These are phyloP conservation scores for Silene noctiflora DNA, from an alignment of 179 eudicot species.

Conservation along the genomic window DNA sequence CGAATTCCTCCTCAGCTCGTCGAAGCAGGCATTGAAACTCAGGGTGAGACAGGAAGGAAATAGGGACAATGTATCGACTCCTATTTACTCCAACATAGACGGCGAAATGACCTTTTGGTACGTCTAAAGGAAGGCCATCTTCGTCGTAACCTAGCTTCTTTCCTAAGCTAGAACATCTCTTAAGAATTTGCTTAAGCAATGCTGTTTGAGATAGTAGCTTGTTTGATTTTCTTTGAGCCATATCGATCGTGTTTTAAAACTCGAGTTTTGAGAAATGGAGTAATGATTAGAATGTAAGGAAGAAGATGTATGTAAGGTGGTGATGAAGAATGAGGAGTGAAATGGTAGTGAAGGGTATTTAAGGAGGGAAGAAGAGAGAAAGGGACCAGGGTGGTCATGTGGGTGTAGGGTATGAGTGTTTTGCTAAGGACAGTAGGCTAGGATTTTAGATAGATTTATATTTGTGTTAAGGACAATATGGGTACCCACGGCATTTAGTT, in stretches of 20 bases:
- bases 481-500: conserved; percentile 40
- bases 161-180: conserved; percentile 67
- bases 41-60: conserved; percentile 60
- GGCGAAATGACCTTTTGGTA: conserved; percentile 74
- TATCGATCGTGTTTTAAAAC: conserved; percentile 8
- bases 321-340: conserved; percentile 18
- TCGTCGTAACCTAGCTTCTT: conserved; percentile 43
- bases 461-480: conserved; percentile 33
- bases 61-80: conserved; percentile 70
- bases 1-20: conserved; percentile 71
- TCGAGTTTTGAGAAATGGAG: neutral
- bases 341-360: conserved; percentile 43
- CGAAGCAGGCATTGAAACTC: conserved; percentile 61
- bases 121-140: conserved; percentile 49
- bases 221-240: conserved; percentile 58
- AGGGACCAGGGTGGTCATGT: conserved; percentile 36
- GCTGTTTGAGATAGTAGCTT: conserved; percentile 56
- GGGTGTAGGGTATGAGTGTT: conserved; percentile 30
- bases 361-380: conserved; percentile 26
- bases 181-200: conserved; percentile 59
- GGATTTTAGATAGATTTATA: conserved; percentile 30
- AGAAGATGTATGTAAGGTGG: neutral
- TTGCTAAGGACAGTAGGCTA: conserved; percentile 38
- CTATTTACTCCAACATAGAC: conserved; percentile 76
- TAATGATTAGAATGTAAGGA: neutral